Conservation (phyloP, 2,329 filamentous ascomycete species). For the Hymenoscyphus fraxineus region DNA sequence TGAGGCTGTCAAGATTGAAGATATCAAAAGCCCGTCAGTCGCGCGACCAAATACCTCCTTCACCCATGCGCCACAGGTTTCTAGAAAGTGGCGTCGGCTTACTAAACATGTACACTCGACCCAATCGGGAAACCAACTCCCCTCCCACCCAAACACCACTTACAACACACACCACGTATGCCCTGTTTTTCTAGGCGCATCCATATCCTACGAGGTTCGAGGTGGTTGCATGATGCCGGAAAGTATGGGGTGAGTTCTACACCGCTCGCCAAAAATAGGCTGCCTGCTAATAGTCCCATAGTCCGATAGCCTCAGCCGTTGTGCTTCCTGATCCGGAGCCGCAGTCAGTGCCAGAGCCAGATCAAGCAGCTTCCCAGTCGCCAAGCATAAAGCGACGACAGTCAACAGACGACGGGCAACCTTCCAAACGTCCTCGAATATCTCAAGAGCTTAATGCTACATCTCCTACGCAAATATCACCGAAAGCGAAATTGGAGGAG, state of each 20-base stretch:
- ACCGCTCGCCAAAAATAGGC: neutral
- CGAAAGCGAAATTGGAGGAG: conserved; percentile 21
- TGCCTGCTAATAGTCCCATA: conserved; percentile 21
- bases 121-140: conserved; percentile 8
- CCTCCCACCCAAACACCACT: neutral
- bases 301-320: conserved; percentile 37
- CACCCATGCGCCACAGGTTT: neutral
- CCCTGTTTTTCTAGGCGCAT: neutral
- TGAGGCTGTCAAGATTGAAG: neutral
- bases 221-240: conserved; percentile 24
- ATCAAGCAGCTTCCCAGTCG: conserved; percentile 12
- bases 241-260: conserved; percentile 20
- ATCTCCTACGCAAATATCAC: conserved; percentile 32
- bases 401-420: conserved; percentile 49
- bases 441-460: conserved; percentile 24
- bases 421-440: conserved; percentile 51
- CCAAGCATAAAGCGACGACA: conserved; percentile 42
- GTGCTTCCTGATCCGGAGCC: conserved; percentile 29
- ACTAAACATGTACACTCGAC: neutral
- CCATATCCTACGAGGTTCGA: neutral
- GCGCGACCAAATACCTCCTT: neutral
- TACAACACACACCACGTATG: neutral
- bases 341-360: conserved; percentile 5
- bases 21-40: neutral
- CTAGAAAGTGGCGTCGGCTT: conserved; percentile 3